Evolutionary conservation across 257 asterid species (phyloP).

Genomic region (Solanum appendiculatum): DNA sequence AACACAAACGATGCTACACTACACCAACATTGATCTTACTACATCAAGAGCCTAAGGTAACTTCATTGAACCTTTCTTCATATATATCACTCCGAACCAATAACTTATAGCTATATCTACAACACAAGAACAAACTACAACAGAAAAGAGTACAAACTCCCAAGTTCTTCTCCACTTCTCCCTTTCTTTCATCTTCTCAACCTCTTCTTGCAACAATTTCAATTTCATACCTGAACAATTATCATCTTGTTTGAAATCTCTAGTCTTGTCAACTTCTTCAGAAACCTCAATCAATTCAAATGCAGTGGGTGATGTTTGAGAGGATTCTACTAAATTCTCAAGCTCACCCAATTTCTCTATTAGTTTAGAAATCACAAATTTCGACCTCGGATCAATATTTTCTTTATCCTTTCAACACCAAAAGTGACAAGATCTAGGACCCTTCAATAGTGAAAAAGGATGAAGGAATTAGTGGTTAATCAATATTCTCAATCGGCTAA

Average conservation of each 20-base stretch:
- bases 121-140: no score
- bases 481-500: neutral
- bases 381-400: no score
- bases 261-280: neutral
- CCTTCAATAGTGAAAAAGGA: no score
- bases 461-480: no score
- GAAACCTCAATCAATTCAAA: neutral
- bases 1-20: no score
- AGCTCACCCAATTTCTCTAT: no score
- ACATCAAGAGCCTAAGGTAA: no score
- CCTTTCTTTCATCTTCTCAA: neutral
- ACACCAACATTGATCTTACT: neutral
- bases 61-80: neutral
- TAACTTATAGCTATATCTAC: no score
- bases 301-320: neutral
- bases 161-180: neutral
- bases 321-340: no score
- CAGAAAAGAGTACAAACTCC: neutral
- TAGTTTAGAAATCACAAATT: neutral
- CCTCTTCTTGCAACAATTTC: neutral
- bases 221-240: neutral
- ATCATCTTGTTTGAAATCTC: neutral
- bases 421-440: no score
- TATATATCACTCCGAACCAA: neutral
- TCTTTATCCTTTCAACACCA: no score